Evolutionary conservation across 108 stramenopile genomes (phyloP).

Genomic region (Nitzschia sp.): DNA sequence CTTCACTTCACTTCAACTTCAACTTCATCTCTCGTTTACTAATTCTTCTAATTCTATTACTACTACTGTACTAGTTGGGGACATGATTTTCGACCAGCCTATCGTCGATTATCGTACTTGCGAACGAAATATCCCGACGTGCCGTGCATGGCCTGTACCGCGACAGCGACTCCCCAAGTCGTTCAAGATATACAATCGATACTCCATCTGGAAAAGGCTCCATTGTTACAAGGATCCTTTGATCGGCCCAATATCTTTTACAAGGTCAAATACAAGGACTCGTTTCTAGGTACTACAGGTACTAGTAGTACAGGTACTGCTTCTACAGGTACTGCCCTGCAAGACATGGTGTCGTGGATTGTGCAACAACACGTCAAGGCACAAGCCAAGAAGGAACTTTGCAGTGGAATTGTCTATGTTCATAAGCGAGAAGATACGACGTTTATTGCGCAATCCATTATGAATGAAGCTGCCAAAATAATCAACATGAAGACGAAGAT

Average conservation of each 20-base stretch:
- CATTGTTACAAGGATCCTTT: slow-evolving; percentile 71
- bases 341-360: slow-evolving; percentile 52
- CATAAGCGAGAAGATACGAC: slow-evolving; percentile 87
- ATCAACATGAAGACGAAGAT: not conserved
- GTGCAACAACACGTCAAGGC: slow-evolving; percentile 52
- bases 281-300: slow-evolving; percentile 2
- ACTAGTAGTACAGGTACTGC: not conserved
- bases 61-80: slow-evolving; percentile 70
- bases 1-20: not conserved
- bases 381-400: slow-evolving; percentile 14
- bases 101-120: slow-evolving; percentile 64
- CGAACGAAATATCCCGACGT: slow-evolving; percentile 79
- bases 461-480: slow-evolving; percentile 10
- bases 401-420: slow-evolving; percentile 94
- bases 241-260: slow-evolving; percentile 95
- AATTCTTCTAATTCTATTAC: not conserved
- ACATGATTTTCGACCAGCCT: slow-evolving; percentile 90
- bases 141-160: slow-evolving; percentile 88
- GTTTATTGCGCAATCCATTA: slow-evolving; percentile 42
- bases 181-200: slow-evolving; percentile 73
- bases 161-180: slow-evolving; percentile 93
- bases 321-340: slow-evolving; percentile 53
- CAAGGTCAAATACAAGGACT: slow-evolving; percentile 69
- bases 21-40: slow-evolving; percentile 1
- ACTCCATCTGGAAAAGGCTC: slow-evolving; percentile 46